Evolutionary conservation across 805 yeast species (phyloP), one percentile per base, ranked within the genome.

Genomic region (Wickerhamomyces canadensis): DNA sequence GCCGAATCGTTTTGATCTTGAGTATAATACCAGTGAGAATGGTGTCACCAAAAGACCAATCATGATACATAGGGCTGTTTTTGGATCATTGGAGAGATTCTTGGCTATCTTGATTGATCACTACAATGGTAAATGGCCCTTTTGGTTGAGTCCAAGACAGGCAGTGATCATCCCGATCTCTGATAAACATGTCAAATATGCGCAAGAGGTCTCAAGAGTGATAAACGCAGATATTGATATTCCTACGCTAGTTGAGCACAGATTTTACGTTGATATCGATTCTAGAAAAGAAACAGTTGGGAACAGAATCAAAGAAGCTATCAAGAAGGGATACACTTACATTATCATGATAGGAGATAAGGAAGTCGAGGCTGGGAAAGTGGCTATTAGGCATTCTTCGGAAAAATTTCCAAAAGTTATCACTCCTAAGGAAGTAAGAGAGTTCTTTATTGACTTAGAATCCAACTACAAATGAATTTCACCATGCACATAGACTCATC

Each of bases 61-160:
- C n/a, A 78, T 93, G 87, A 76, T 93, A 22, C 98, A 93, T 56
- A 70, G 98, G 38, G 98, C 98, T 0, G 87, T 91, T 2, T 86
- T 87, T 57, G 98, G 98, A 0, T 88, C 97, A 0, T 69, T 93
- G 8, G 98, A 93, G 58, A 70, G 98, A 52, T 93, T 93, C 55
- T 64, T 93, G 62, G 96, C 98, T 2, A 74, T 93, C 41, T 65
- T 93, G 42, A 78, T 93, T 36, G 98, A 93, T 57, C 94, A 89
- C 47, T 86, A 79, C 57, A 75, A 76, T 39, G 98, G 98, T 0
- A 80, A 81, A 48, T 93, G 98, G 98, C 98, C 98, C 9, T 88
- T 93, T 57, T 93, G 98, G 98, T 55, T 93, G 31, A 86, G 82
- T 45, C 97, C 98, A 6, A 71, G 94, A 44, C 98, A 93, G 57